Conservation (phyloP, 2,329 filamentous ascomycete species). For the Dactylellina drechsleri region DNA sequence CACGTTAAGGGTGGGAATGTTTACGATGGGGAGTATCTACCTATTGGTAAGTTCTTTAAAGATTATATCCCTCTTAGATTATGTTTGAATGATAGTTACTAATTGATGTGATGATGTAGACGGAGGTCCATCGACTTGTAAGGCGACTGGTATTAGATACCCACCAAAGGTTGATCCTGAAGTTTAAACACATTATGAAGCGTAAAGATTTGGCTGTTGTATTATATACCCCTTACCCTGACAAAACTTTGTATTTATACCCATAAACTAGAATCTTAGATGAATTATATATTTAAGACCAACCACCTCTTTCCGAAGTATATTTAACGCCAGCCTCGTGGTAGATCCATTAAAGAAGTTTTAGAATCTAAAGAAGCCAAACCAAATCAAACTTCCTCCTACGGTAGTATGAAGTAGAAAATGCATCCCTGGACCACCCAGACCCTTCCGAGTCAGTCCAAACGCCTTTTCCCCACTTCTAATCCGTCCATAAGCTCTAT, state of each 20-base stretch:
- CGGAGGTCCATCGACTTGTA: conserved; percentile 45
- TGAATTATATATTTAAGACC: neutral
- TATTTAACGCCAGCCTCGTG: no score
- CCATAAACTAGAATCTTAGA: neutral
- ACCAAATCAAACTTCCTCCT: conserved; percentile 15
- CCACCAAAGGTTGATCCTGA: conserved; percentile 32
- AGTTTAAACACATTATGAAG: neutral
- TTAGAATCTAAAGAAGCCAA: conserved; percentile 12
- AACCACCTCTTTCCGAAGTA: neutral
- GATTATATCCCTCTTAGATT: no score
- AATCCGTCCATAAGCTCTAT: conserved; percentile 29
- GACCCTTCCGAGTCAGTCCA: neutral
- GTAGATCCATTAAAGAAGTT: neutral
- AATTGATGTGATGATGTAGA: conserved; percentile 5
- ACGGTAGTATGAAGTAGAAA: conserved; percentile 16
- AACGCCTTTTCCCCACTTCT: conserved; percentile 21
- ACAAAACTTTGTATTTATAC: neutral
- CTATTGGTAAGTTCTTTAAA: conserved; percentile 57
- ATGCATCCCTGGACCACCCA: conserved; percentile 43
- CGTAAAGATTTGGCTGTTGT: neutral
- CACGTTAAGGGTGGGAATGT: conserved; percentile 65
- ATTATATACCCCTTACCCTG: conserved; percentile 1
- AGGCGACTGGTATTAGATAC: conserved; percentile 38
- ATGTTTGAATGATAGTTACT: no score
- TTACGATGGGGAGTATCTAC: conserved; percentile 56